Evolutionary conservation across 1,139 yeast genomes (phyloP).

Genomic region (Yamadazyma membranifaciens): DNA sequence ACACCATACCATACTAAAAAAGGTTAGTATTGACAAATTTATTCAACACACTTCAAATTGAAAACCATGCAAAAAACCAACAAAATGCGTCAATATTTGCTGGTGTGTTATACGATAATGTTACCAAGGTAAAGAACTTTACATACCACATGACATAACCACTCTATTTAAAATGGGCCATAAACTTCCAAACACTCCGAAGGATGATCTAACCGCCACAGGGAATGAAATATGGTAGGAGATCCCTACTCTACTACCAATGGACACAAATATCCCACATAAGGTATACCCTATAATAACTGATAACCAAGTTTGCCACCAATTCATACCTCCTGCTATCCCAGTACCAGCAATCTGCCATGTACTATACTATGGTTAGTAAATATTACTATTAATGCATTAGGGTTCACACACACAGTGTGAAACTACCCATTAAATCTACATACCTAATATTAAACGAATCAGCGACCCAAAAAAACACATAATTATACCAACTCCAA

Average conservation of each 20-base stretch:
- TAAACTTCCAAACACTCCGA: conserved; percentile 74
- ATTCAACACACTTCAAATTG: no score
- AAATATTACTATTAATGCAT: background rate
- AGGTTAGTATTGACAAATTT: no score
- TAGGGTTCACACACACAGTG: no score
- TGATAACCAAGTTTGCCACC: conserved; percentile 90
- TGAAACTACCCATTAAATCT: no score
- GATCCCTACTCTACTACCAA: conserved; percentile 70
- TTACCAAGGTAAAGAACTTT: no score
- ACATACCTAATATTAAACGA: conserved; percentile 62
- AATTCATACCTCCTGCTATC: conserved; percentile 57
- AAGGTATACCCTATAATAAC: conserved; percentile 73
- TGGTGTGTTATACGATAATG: no score
- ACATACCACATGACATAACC: conserved; percentile 53
- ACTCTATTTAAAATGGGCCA: conserved; percentile 83
- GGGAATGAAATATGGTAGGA: conserved; percentile 78
- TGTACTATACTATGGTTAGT: conserved; percentile 48
- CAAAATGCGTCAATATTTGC: no score
- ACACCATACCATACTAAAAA: conserved; percentile 75
- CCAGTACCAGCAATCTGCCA: conserved; percentile 93
- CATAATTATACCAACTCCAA: conserved; percentile 81
- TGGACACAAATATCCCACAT: conserved; percentile 60
- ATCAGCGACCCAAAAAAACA: conserved; percentile 83
- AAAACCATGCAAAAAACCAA: no score
- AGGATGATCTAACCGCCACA: conserved; percentile 67